These are phyloP conservation scores for Pyrenophora graminea DNA, from an alignment of 2,329 filamentous ascomycete species.

Conservation along the genomic window DNA sequence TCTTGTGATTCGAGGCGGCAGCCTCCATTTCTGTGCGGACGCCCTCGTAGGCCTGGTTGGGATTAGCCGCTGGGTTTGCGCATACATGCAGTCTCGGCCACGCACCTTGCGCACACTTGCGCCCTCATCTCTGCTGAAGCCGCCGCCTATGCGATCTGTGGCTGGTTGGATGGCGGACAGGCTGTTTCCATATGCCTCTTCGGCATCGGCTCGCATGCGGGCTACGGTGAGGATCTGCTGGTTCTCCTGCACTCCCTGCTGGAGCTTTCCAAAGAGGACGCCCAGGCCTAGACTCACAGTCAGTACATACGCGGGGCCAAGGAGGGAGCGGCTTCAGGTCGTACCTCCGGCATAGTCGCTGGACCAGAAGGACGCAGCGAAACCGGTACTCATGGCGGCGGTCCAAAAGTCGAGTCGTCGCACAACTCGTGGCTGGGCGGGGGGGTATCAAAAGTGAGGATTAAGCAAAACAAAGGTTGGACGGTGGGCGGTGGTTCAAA, in stretches of 20 bases:
- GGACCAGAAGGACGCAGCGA: slow-evolving; percentile 97
- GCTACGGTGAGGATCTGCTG: slow-evolving; percentile 91
- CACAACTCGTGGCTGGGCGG: slow-evolving; percentile 19
- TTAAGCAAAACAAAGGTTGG: slow-evolving; percentile 2
- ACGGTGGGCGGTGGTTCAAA: slow-evolving; percentile 11
- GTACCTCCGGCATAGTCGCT: slow-evolving; percentile 92
- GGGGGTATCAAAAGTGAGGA: slow-evolving; percentile 10
- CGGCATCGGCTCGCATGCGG: slow-evolving; percentile 91
- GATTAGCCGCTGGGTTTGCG: slow-evolving; percentile 22
- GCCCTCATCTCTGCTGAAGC: slow-evolving; percentile 89
- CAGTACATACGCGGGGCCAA: slow-evolving; percentile 20
- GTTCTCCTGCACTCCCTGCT: slow-evolving; percentile 94
- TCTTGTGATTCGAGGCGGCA: slow-evolving; percentile 85
- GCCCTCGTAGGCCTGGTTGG: slow-evolving; percentile 86
- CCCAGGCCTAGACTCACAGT: slow-evolving; percentile 67
- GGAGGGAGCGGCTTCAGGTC: slow-evolving; percentile 51
- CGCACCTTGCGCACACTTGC: slow-evolving; percentile 91
- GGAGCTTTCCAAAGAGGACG: slow-evolving; percentile 93
- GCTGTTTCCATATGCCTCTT: slow-evolving; percentile 82
- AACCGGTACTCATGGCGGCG: slow-evolving; percentile 55
- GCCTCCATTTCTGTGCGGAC: slow-evolving; percentile 91
- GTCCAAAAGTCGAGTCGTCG: slow-evolving; percentile 11
- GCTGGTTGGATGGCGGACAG: slow-evolving; percentile 80
- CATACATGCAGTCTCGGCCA: neutral
- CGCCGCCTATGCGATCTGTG: slow-evolving; percentile 79